These are phyloP conservation scores for Peribolospora kevripleyi DNA, from an alignment of 768 basidiomycete genomes.

Conservation along the genomic window DNA sequence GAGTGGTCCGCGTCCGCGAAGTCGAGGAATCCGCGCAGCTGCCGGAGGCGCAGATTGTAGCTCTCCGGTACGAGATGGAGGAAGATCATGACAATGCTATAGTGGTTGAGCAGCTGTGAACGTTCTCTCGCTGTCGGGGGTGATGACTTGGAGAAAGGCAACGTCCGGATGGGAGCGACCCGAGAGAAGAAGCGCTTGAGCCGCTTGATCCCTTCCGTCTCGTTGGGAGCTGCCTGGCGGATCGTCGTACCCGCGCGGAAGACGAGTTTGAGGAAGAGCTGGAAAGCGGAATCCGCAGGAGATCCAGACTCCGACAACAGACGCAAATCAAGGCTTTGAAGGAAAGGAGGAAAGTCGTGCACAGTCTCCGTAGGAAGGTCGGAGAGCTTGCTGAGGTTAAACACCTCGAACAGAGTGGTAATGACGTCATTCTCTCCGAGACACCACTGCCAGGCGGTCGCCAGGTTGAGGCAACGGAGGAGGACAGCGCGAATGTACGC, in stretches of 20 bases:
- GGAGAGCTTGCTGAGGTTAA: conserved; percentile 49
- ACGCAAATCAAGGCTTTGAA: conserved; percentile 32
- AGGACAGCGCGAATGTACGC: conserved; percentile 44
- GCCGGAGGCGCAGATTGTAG: conserved; percentile 31
- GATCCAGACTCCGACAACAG: conserved; percentile 32
- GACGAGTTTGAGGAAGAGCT: conserved; percentile 57
- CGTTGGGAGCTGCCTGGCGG: too few relatives aligned
- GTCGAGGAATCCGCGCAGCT: conserved; percentile 39
- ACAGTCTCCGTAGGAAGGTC: conserved; percentile 37
- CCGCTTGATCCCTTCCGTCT: conserved; percentile 18
- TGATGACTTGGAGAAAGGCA: conserved; percentile 34
- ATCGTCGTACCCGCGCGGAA: conserved; percentile 26
- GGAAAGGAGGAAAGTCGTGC: conserved; percentile 32
- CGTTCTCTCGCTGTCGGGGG: conserved; percentile 33
- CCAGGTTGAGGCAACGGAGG: conserved; percentile 47
- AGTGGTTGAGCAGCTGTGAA: conserved; percentile 60
- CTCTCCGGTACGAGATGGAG: conserved; percentile 39
- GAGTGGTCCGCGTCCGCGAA: conserved; percentile 41
- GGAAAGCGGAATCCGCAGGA: conserved; percentile 39
- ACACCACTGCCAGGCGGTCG: conserved; percentile 51
- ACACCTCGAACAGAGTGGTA: conserved; percentile 40
- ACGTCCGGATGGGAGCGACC: conserved; percentile 42
- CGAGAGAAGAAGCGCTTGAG: conserved; percentile 46
- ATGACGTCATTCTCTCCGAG: conserved; percentile 36
- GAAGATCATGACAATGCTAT: conserved; percentile 44